Evolutionary conservation across 345 rosid genomes (phyloP), one percentile per base, ranked within the genome.

Genomic region (Eucalyptus globulus): DNA sequence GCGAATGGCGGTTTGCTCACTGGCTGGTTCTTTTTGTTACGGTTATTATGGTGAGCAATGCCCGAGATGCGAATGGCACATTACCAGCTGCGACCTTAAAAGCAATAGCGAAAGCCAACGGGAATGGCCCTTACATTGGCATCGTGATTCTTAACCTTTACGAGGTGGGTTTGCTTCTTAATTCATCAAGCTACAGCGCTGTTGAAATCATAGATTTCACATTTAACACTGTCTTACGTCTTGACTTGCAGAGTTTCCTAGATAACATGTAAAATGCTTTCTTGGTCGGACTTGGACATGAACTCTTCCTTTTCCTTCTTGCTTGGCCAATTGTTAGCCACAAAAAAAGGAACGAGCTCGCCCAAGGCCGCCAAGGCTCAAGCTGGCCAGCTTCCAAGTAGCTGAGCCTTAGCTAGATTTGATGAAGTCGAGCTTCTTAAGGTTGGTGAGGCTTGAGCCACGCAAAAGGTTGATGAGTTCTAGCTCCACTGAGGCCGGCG

Each of bases 361-460:
- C 62, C 12, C 62, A 9, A 56, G 29, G 27, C 12, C 0, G 6
- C 3, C 3, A 1, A 56, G 29, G 29, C 27, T 56, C 27, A 24
- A 56, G 29, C 62, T 56, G 9, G 29, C 62, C 29, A 56, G 6
- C 26, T 56, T 56, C 2, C 13, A 3, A 10, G 27, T 56, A 56
- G 62, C 29, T 56, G 13, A 56, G 62, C 29, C 62, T 56, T 21
- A 56, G 24, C 29, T 21, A 56, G 3, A 56, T 56, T 1, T 0
- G 0, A 0, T 0, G 3, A 21, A 56, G 3, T 56, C 3, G 3
- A 56, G 62, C 62, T 56, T 24, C 5, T 56, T 24, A 24, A 56
- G 62, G 62, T 56, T 0, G 1, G 6, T 24, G 27, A 56, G 62
- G 62, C 62, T 56, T 21, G 13, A 53, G 24, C 56, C 56, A 53